Base-by-base conservation (phyloP, 768 basidiomycete genomes). In the Rhodosporidiobolus sp. region DNA sequence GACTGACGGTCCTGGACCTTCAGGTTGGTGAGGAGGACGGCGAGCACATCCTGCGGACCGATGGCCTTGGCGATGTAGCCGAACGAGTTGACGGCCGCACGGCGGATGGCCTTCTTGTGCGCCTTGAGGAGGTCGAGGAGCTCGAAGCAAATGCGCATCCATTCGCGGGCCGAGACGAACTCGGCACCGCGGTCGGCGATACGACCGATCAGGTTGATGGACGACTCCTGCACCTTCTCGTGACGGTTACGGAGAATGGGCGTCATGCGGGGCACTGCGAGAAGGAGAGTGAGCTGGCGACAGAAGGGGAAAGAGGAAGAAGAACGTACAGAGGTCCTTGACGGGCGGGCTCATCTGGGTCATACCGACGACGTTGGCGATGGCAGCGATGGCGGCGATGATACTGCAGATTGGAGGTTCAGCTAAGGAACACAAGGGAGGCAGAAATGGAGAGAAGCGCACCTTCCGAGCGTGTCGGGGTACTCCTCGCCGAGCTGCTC, bases 91-190 rank as follows among this genome's bases (percentile, higher is more conserved):
- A 98, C 96, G 30, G 96, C 95, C 1, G 95, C 96, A 79, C 95
- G 92, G 65, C 96, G 90, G 79, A 98, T 99, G 54, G 91, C 95
- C 82, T 97, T 97, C 84, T 99, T 99, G 84, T 99, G 96, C 16
- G 96, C 96, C 81, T 98, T 98, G 78, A 98, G 86, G 34, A 99
- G 85, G 79, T 98, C 96, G 61, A 99, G 86, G 46, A 99, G 83
- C 80, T 99, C 96, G 82, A 99, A 98, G 81, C 96, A 98, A 79
- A 99, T 98, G 79, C 96, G 90, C 96, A 99, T 99, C 96, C 95
- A 98, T 82, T 99, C 96, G 78, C 96, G 88, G 17, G 96, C 95
- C 24, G 96, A 94, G 0, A 99, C 95, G 72, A 92, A 97, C 82
- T 98, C 96, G 30, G 96, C 95, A 66, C 96, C 96, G 82, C 96